Evolutionary conservation across 768 basidiomycete species (phyloP).

Genomic region (Lanmaoa rubissima): DNA sequence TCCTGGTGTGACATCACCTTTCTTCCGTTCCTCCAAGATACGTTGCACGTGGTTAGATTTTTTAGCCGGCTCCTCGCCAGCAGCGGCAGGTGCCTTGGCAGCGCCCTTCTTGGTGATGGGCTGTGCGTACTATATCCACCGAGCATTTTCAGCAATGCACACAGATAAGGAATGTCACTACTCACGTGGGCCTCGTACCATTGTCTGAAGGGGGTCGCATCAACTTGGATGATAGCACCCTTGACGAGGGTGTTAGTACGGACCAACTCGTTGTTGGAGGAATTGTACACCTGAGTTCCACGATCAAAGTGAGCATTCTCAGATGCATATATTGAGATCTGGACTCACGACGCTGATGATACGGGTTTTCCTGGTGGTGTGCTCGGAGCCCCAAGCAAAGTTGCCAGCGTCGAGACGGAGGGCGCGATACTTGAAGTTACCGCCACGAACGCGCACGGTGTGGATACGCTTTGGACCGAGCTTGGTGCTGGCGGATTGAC

Average conservation of each 20-base stretch:
- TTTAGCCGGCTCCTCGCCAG: slow-evolving; percentile 62
- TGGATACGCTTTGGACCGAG: slow-evolving; percentile 95
- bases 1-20: slow-evolving; percentile 51
- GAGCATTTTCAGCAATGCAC: slow-evolving; percentile 1
- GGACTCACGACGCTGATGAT: slow-evolving; percentile 89
- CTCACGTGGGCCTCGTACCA: slow-evolving; percentile 98
- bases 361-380: slow-evolving; percentile 92
- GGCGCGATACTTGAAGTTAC: slow-evolving; percentile 93
- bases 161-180: slow-evolving; percentile 18
- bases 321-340: neutral
- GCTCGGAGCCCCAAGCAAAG: slow-evolving; percentile 98
- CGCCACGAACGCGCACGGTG: slow-evolving; percentile 92
- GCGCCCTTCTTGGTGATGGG: slow-evolving; percentile 86
- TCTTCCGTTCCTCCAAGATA: slow-evolving; percentile 84
- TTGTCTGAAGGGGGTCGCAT: slow-evolving; percentile 98
- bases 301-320: slow-evolving; percentile 4
- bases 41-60: slow-evolving; percentile 90
- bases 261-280: slow-evolving; percentile 99
- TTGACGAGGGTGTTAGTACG: slow-evolving; percentile 99
- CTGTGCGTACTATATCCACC: slow-evolving; percentile 74
- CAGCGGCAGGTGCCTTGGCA: slow-evolving; percentile 51
- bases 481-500: slow-evolving; percentile 97
- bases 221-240: slow-evolving; percentile 93
- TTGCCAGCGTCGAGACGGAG: slow-evolving; percentile 96
- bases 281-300: slow-evolving; percentile 82